A percentile compares a stretch with the other conserved stretches of the same genome.
Evolutionary conservation across 2,329 filamentous ascomycete genomes (phyloP).

Genomic region (Diaporthe humulicola): DNA sequence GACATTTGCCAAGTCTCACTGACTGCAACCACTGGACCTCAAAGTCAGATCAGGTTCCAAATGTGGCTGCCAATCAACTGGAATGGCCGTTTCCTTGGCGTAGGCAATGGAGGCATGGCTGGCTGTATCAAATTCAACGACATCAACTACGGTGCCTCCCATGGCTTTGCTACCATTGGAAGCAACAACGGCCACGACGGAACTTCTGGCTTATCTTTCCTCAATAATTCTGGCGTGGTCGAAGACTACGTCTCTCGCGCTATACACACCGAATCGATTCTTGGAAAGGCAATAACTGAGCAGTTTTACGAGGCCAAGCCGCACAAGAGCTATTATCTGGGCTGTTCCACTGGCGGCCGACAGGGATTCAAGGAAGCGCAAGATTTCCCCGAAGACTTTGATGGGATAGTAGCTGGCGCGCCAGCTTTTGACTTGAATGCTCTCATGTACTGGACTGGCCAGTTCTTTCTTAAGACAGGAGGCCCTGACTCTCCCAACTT

Average conservation of each 20-base stretch:
- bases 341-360: constrained; percentile 70
- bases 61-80: constrained; percentile 60
- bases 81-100: constrained; percentile 59
- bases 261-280: constrained; percentile 60
- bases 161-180: constrained; percentile 59
- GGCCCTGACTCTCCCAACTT: constrained; percentile 55
- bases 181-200: constrained; percentile 66
- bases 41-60: constrained; percentile 59
- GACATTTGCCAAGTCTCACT: constrained; percentile 49
- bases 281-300: constrained; percentile 61
- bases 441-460: constrained; percentile 57
- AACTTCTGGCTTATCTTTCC: constrained; percentile 48
- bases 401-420: constrained; percentile 65
- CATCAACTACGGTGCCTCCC: constrained; percentile 55
- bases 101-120: constrained; percentile 62
- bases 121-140: constrained; percentile 62
- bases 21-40: constrained; percentile 47
- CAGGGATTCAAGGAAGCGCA: constrained; percentile 69
- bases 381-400: constrained; percentile 66
- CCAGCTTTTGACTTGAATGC: constrained; percentile 65
- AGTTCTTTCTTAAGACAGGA: constrained; percentile 61
- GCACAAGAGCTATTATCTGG: constrained; percentile 66
- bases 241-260: constrained; percentile 54
- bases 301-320: constrained; percentile 59
- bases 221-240: constrained; percentile 52